Evolutionary conservation across 1,284 basidiomycete species (phyloP), one percentile per base, ranked within the genome.

Genomic region (Puccinia hordei): DNA sequence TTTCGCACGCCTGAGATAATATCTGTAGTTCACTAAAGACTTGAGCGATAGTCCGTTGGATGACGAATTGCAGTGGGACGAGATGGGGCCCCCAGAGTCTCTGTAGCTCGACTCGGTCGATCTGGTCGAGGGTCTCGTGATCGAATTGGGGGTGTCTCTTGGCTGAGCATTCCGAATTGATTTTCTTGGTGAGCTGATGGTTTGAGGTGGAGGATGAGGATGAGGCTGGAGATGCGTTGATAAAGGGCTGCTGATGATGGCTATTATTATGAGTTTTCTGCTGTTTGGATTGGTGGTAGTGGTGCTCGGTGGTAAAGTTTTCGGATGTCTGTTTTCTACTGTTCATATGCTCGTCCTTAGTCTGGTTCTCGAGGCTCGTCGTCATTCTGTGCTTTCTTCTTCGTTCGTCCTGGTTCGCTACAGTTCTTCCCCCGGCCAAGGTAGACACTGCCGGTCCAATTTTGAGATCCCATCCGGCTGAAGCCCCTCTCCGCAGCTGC

Each of bases 31-130:
- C 57, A 19, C 33, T 49, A 44, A 80, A 80, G 41, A 80, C 69
- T 53, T 80, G 78, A 53, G 78, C 78, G 22, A 80, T 72, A 9
- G 57, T 80, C 24, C 59, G 55, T 65, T 73, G 78, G 46, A 80
- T 80, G 57, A 80, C 57, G 22, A 73, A 61, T 65, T 80, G 78
- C 12, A 80, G 78, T n/a, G 78, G 78, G 22, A 80, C 55, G 15
- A 80, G 46, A 73, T 80, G 78, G 38, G 78, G 78, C 17, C 59
- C 55, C 68, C 69, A 80, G 27, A 59, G 66, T 33, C 66, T n/a
- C 22, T 68, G 65, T 6, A 71, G 38, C 22, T 79, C 66, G 13
- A 57, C 15, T 61, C 57, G 51, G 49, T 71, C 66, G 49, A 79
- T 69, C 57, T 79, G 51, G 35, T 55, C 55, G 41, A 79, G 55